A percentile compares a stretch with the other conserved stretches of the same genome.
Evolutionary conservation across 768 basidiomycete species (phyloP).

Genomic region (Rhodotorula babjevae): DNA sequence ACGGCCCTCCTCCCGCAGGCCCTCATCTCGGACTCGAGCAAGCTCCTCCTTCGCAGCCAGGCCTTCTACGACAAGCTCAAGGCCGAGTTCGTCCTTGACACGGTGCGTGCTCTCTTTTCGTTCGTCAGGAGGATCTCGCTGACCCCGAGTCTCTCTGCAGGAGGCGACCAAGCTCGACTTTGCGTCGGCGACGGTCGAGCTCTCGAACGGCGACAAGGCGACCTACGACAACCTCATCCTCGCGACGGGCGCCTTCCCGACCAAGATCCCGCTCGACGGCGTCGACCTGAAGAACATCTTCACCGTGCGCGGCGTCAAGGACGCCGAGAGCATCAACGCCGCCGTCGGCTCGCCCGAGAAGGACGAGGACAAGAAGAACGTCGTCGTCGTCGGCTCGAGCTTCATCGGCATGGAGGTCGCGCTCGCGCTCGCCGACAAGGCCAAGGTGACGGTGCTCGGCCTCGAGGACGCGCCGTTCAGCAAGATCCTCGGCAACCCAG

Average conservation of each 20-base stretch:
- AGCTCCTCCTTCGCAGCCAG: slow-evolving; percentile 66
- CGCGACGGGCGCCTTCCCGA: slow-evolving; percentile 69
- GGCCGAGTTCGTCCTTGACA: slow-evolving; percentile 60
- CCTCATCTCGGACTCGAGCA: slow-evolving; percentile 69
- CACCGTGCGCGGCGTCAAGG: slow-evolving; percentile 65
- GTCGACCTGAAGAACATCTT: slow-evolving; percentile 69
- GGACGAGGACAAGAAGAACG: slow-evolving; percentile 55
- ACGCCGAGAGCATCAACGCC: slow-evolving; percentile 55
- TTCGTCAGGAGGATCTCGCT: no score
- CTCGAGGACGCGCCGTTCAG: slow-evolving; percentile 78
- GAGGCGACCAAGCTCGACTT: slow-evolving; percentile 65
- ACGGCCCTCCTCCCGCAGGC: no score
- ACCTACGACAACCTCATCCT: slow-evolving; percentile 73
- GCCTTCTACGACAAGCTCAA: slow-evolving; percentile 64
- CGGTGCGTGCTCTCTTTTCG: slow-evolving; percentile 49
- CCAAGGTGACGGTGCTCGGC: slow-evolving; percentile 76
- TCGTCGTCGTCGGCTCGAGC: slow-evolving; percentile 79
- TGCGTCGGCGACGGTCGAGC: slow-evolving; percentile 58
- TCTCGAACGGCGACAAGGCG: slow-evolving; percentile 61
- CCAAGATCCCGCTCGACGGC: slow-evolving; percentile 70
- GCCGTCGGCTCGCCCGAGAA: slow-evolving; percentile 34
- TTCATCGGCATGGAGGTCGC: slow-evolving; percentile 95
- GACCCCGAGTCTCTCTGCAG: no score
- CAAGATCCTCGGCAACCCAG: slow-evolving; percentile 68
- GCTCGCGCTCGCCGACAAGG: slow-evolving; percentile 64